Evolutionary conservation across 2,329 filamentous ascomycete species (phyloP).

Genomic region (Berkeleyomyces basicola): DNA sequence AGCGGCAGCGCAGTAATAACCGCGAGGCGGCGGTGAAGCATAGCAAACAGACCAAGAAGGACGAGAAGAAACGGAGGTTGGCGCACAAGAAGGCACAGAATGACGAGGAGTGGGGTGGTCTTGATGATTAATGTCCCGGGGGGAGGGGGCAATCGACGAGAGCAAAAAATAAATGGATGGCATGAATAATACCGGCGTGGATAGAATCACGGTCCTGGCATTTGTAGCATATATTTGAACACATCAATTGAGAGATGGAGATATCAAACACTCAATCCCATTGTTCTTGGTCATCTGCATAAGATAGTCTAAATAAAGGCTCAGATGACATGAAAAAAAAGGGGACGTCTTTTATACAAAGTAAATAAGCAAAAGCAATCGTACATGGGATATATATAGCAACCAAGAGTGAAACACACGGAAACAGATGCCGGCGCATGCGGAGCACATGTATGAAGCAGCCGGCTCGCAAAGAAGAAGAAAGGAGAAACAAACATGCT

Average conservation of each 20-base stretch:
- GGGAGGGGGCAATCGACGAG: background rate
- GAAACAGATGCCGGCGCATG: background rate
- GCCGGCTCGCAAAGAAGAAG: background rate
- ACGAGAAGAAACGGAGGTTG: conserved; percentile 16
- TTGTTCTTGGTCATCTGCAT: no score
- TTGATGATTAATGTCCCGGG: conserved; percentile 22
- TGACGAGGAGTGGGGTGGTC: conserved; percentile 31
- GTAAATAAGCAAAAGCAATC: background rate
- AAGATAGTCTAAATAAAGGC: no score
- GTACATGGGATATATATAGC: background rate
- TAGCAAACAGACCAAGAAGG: conserved; percentile 38
- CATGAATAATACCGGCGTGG: no score
- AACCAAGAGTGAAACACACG: background rate
- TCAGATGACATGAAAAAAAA: no score
- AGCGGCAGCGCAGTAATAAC: conserved; percentile 52
- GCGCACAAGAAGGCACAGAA: conserved; percentile 15
- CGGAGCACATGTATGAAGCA: background rate
- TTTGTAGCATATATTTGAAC: no score
- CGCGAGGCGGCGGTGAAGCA: conserved; percentile 43
- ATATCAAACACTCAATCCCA: no score
- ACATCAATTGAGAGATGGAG: no score
- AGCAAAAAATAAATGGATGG: background rate
- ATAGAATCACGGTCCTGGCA: no score
- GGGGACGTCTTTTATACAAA: background rate
- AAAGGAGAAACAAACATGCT: background rate